Evolutionary conservation across 2,329 filamentous ascomycete species (phyloP), one percentile per base, ranked within the genome.

Genomic region (Fusarium neocosmosporiellum): DNA sequence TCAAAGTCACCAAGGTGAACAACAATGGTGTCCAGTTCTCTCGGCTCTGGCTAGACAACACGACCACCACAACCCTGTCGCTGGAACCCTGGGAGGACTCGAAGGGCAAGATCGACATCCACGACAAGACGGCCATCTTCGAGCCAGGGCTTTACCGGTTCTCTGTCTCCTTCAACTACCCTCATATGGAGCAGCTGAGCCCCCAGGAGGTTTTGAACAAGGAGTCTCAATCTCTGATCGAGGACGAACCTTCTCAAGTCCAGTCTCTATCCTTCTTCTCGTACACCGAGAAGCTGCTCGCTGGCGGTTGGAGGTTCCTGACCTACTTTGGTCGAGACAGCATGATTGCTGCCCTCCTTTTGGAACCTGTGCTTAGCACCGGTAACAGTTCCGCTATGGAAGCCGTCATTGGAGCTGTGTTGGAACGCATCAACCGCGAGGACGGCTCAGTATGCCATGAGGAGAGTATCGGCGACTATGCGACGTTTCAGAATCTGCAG

Each of bases 261-360:
- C 31, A 14, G 50, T 80, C 74, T 0, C 80, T 92, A 0, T 88
- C 89, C 0, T 92, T 92, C 78, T 81, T 92, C 5, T 92, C 90
- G 0, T 92, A 92, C 71, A 87, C 84, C 0, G 83, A 89, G 34
- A 92, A 92, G 71, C 82, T 92, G 0, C 82, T 91, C 3, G 90
- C 91, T 2, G 90, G 90, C 13, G 89, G 88, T 5, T 92, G 90
- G 90, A 82, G 89, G 2, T 92, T 92, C 72, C 78, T 92, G 50
- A 92, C 90, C 0, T 92, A 92, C 75, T 92, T 92, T 79, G 90
- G 90, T 0, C 86, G 90, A 13, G 90, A 93, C 75, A 90, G 86
- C 68, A 90, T 92, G 84, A 90, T 92, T 41, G 84, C 88, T 1
- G 82, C 87, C 16, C 83, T 92, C 0, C 81, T 92, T 1, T 81